A percentile compares a stretch with the other conserved stretches of the same genome.
Conservation (phyloP, 768 basidiomycete genomes). For the Russula foetens region DNA sequence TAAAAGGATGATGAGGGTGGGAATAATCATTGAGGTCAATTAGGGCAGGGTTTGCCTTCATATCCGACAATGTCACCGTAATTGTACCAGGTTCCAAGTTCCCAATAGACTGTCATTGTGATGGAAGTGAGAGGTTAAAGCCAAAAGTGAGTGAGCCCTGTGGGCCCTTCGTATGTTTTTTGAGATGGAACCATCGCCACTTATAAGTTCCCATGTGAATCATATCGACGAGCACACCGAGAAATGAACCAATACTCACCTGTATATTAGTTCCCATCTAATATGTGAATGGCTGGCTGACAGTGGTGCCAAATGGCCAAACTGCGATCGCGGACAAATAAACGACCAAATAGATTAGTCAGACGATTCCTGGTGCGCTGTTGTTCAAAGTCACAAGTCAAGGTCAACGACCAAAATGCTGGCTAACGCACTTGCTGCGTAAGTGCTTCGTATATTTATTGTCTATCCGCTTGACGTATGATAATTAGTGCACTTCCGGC, state of each 20-base stretch:
- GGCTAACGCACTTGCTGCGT: constrained; percentile 66
- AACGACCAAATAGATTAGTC: constrained; percentile 2
- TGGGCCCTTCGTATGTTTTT: neutral
- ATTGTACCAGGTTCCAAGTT: constrained; percentile 56
- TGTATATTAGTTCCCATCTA: too few relatives aligned
- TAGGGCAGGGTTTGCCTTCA: constrained; percentile 34
- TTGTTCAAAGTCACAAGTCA: neutral
- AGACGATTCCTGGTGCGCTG: neutral
- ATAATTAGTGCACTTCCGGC: constrained; percentile 54
- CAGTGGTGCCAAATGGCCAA: too few relatives aligned
- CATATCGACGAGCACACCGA: too few relatives aligned
- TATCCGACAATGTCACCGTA: constrained; percentile 46
- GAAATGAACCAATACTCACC: too few relatives aligned
- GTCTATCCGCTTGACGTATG: constrained; percentile 7
- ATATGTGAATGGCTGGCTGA: too few relatives aligned
- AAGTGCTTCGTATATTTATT: constrained; percentile 28
- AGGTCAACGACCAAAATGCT: constrained; percentile 29
- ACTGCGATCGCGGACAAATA: neutral
- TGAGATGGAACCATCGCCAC: too few relatives aligned
- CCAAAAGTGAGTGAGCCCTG: neutral
- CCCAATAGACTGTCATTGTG: constrained; percentile 43
- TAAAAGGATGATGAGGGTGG: constrained; percentile 20
- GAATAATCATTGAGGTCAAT: neutral
- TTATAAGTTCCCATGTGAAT: too few relatives aligned
- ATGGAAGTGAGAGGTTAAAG: neutral